Conservation (phyloP, 768 basidiomycete genomes). For the Hygrocybe coccinea region DNA sequence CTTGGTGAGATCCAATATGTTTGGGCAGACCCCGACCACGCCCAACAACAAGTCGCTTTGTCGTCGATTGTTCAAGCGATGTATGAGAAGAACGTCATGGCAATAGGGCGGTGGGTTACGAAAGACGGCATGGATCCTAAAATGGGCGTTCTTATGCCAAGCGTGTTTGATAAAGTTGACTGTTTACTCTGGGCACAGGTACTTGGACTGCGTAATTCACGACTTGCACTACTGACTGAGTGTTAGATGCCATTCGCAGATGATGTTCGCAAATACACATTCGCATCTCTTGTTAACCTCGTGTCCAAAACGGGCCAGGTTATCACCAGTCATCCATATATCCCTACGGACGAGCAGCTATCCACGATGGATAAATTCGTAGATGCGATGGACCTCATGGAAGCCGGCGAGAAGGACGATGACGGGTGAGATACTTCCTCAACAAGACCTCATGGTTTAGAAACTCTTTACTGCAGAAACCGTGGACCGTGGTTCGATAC, state of each 20-base stretch:
- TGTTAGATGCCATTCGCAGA: constrained; percentile 90
- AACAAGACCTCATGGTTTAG: neutral
- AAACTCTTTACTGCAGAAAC: constrained; percentile 38
- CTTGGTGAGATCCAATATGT: constrained; percentile 86
- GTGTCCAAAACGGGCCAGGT: constrained; percentile 70
- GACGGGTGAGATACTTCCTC: constrained; percentile 49
- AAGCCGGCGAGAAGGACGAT: constrained; percentile 70
- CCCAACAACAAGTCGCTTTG: constrained; percentile 75
- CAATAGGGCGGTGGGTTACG: constrained; percentile 79
- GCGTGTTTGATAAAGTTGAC: constrained; percentile 61
- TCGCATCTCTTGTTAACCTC: constrained; percentile 72
- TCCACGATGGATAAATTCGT: constrained; percentile 85
- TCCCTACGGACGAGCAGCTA: constrained; percentile 74
- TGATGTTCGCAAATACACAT: constrained; percentile 83
- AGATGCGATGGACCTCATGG: constrained; percentile 82
- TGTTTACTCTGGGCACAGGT: constrained; percentile 84
- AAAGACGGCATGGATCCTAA: constrained; percentile 73
- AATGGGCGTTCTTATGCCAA: constrained; percentile 74
- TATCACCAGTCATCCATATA: constrained; percentile 70
- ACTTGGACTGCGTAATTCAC: constrained; percentile 12
- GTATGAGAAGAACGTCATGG: constrained; percentile 58
- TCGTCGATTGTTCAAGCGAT: constrained; percentile 86
- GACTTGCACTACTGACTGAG: neutral
- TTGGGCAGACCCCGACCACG: constrained; percentile 65
- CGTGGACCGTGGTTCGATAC: constrained; percentile 73